Evolutionary conservation across 768 basidiomycete species (phyloP), one percentile per base, ranked within the genome.

Genomic region (Termitomyces eurrhizus): DNA sequence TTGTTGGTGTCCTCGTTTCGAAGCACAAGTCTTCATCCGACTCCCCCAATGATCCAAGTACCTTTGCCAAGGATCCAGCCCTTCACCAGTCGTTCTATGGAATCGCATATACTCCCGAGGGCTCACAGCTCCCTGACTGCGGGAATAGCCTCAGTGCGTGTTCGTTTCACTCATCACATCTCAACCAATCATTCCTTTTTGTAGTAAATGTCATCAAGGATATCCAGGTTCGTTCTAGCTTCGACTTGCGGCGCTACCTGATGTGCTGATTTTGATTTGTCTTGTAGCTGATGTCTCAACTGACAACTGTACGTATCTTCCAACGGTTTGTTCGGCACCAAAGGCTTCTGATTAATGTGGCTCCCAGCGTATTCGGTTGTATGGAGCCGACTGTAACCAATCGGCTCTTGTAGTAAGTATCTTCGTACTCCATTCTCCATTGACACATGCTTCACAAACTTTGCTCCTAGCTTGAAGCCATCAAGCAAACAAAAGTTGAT

Each of bases 311-410:
- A 55, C 16, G 66, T 32, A 29, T 42, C 16, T 18, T 32, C 39
- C 18, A n/a, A 6, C 3, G 2, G 8, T n/a, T 53, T 12, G 8
- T 52, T 59, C 32, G 6, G 26, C 24, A n/a, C n/a, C 42, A 26
- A 77, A 45, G 37, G 37, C 16, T 16, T 26, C 29, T 44, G 35
- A 36, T 54, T 52, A 16, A 51, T 29, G n/a, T 41, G 26, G 18
- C 16, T 37, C 7, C 2, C 45, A 82, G 84, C 86, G 84, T 55
- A 76, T 93, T 62, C 90, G 91, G 67, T 77, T 95, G 41, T 96
- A 95, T 70, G 93, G 93, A 44, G 85, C 92, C 39, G 91, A 93
- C 72, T 93, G 91, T 70, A 93, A 93, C 69, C 88, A 90, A 70
- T 83, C 87, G 3, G 87, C 87, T 0, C 78, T 92, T 24, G 88